These are phyloP conservation scores for Lactarius deliciosus DNA, from an alignment of 768 basidiomycete genomes.

Conservation along the genomic window DNA sequence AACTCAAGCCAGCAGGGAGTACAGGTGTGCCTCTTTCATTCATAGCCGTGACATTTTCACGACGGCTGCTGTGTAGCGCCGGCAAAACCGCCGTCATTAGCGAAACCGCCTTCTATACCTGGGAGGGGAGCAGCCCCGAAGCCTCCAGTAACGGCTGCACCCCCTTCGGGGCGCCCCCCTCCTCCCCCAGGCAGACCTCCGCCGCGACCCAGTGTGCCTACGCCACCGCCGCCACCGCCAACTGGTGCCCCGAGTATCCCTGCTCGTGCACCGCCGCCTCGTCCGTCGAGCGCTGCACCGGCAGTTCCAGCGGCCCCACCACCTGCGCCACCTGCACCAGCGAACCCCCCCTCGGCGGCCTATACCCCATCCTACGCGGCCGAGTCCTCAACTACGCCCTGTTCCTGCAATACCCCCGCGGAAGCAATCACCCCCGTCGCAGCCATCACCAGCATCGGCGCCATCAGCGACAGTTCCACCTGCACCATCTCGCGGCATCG, in stretches of 20 bases:
- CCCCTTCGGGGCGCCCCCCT: constrained; percentile 34
- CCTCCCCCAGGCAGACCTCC: constrained; percentile 33
- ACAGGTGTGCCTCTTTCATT: constrained; percentile 14
- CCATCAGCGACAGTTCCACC: constrained; percentile 20
- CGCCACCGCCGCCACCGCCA: constrained; percentile 28
- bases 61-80: constrained; percentile 29
- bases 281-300: constrained; percentile 40
- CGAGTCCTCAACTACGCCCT: constrained; percentile 34
- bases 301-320: constrained; percentile 32
- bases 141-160: constrained; percentile 29
- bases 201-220: constrained; percentile 18
- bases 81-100: constrained; percentile 20
- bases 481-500: constrained; percentile 23
- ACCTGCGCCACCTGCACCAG: constrained; percentile 35
- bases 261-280: constrained; percentile 32
- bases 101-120: constrained; percentile 33
- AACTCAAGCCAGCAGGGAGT: constrained; percentile 75
- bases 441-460: constrained; percentile 16
- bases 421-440: constrained; percentile 31
- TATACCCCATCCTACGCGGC: constrained; percentile 35
- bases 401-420: constrained; percentile 31
- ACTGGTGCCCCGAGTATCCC: constrained; percentile 30
- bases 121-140: constrained; percentile 40
- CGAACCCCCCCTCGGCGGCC: constrained; percentile 40
- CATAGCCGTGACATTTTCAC: background rate